Conservation (phyloP, 495 filamentous ascomycete genomes). For the Aspergillus sclerotioniger region DNA sequence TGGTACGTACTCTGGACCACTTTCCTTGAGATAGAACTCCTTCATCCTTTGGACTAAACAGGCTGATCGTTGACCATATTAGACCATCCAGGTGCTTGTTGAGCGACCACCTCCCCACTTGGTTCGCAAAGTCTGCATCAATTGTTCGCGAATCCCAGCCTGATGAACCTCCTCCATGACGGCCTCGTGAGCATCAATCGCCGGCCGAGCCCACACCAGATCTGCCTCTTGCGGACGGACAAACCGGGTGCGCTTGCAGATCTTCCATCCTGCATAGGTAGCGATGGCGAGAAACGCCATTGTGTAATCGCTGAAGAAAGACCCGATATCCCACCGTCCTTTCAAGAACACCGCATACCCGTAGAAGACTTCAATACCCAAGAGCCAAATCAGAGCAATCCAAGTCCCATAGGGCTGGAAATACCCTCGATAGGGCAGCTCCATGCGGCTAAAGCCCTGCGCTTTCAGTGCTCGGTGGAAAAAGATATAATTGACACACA, state of each 20-base stretch:
- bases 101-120: background rate
- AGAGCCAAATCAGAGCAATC: constrained; percentile 44
- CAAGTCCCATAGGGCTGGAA: constrained; percentile 58
- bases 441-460: constrained; percentile 53
- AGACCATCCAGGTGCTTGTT: background rate
- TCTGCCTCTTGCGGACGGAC: constrained; percentile 49
- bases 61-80: background rate
- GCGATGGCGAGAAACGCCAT: constrained; percentile 51
- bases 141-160: constrained; percentile 11
- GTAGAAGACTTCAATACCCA: constrained; percentile 44
- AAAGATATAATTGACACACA: constrained; percentile 51
- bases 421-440: constrained; percentile 53
- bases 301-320: constrained; percentile 59
- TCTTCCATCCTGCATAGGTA: constrained; percentile 54
- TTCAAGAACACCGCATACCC: constrained; percentile 52
- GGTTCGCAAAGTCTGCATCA: constrained; percentile 1
- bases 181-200: constrained; percentile 27
- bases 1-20: too few species aligned
- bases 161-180: constrained; percentile 5
- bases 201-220: constrained; percentile 49
- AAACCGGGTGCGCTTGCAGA: constrained; percentile 50
- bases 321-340: constrained; percentile 42
- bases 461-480: constrained; percentile 56
- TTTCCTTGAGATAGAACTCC: too few species aligned
- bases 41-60: too few species aligned